Percentiles rank a stretch among this genome's conserved stretches.
These are phyloP conservation scores for Barbarea vulgaris DNA, from an alignment of 345 rosid species.

Conservation along the genomic window DNA sequence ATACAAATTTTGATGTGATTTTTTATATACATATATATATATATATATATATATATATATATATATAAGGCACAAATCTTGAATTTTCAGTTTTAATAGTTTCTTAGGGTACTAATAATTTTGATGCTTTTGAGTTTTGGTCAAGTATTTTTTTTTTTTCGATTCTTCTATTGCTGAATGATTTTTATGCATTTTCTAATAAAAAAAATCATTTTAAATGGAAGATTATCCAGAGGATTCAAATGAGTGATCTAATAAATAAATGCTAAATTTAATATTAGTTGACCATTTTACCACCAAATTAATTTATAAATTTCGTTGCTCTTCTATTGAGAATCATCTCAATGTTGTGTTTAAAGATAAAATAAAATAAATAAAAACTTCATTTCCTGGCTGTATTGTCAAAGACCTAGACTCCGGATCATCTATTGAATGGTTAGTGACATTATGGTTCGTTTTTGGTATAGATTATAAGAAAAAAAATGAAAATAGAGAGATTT, in stretches of 20 bases:
- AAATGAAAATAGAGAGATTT: slow-evolving; percentile 3
- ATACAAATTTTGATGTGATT: neutral
- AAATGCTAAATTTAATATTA: neutral
- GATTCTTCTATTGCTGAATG: neutral
- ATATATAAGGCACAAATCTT: neutral
- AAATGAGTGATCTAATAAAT: neutral
- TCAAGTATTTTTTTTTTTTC: neutral
- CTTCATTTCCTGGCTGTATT: neutral
- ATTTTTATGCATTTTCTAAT: neutral
- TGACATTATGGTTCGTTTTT: slow-evolving; percentile 26
- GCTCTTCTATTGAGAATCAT: neutral
- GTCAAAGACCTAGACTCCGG: neutral
- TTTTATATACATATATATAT: no score
- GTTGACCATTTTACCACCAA: neutral
- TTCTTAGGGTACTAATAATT: neutral
- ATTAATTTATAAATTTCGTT: neutral
- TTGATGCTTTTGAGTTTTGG: neutral
- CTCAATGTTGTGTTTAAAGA: slow-evolving; percentile 12
- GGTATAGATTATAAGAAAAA: slow-evolving; percentile 17
- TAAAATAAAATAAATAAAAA: no score
- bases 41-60: no score
- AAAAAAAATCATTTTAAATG: neutral
- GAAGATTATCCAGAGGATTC: neutral
- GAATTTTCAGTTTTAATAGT: neutral
- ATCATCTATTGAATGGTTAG: slow-evolving; percentile 25